Evolutionary conservation across 805 yeast species (phyloP).

Genomic region (Blastobotrys chiropterorum): DNA sequence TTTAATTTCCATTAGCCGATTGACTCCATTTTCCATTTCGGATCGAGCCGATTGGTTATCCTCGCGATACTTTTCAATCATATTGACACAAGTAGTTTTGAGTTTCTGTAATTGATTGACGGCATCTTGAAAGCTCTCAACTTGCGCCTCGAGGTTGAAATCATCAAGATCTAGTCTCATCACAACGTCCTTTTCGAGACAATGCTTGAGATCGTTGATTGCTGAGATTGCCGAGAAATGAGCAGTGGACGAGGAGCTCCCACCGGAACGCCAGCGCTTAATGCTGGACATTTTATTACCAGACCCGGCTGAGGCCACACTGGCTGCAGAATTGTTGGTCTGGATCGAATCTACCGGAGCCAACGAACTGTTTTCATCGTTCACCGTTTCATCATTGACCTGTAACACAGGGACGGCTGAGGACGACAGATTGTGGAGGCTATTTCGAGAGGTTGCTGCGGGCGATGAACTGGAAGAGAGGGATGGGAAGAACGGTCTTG

Average conservation of each 20-base stretch:
- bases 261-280: background rate
- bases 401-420: background rate
- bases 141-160: constrained; percentile 5
- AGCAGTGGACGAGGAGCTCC: background rate
- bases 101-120: constrained; percentile 23
- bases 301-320: background rate
- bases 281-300: background rate
- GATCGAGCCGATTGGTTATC: constrained; percentile 16
- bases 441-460: background rate
- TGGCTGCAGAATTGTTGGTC: background rate
- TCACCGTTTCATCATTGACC: background rate
- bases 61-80: constrained; percentile 18
- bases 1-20: constrained; percentile 20
- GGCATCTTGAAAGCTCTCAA: constrained; percentile 22
- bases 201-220: constrained; percentile 12
- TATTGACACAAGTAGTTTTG: constrained; percentile 15
- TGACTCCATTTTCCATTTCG: constrained; percentile 21
- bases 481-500: background rate
- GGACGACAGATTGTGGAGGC: background rate
- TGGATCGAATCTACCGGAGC: background rate
- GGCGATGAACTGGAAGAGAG: background rate
- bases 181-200: constrained; percentile 17
- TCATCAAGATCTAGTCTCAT: constrained; percentile 12
- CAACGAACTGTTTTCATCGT: background rate
- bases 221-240: background rate